Percentiles rank a stretch among this genome's conserved stretches.
These are phyloP conservation scores for Chrysophaeum taylorii DNA, from an alignment of 352 stramenopile species.

Conservation along the genomic window DNA sequence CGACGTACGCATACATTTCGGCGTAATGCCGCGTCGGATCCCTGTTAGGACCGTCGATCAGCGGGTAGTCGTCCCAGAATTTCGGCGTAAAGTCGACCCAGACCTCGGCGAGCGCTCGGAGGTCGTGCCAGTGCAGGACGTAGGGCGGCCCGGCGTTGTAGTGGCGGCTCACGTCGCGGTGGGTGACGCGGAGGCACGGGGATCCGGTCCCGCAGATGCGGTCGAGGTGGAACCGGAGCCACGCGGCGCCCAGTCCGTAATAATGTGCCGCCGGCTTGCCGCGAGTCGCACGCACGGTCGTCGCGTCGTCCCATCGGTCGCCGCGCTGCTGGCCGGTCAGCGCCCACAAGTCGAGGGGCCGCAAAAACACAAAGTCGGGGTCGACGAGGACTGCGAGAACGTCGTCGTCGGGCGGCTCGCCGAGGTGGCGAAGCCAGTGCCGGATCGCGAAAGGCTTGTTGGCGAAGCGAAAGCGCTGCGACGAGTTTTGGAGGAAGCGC, in stretches of 20 bases:
- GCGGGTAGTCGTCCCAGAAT: conserved; percentile 1
- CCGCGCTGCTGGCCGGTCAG: neutral
- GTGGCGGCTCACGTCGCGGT: conserved; percentile 9
- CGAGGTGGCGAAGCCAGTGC: neutral
- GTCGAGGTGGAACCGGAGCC: neutral
- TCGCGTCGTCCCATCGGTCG: neutral
- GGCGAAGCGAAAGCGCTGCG: neutral
- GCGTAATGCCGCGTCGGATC: conserved; percentile 5
- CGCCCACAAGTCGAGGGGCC: neutral
- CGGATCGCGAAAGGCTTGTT: neutral
- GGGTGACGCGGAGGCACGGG: conserved; percentile 1
- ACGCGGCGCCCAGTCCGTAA: neutral
- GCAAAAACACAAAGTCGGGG: conserved; percentile 3
- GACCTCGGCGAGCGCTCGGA: neutral
- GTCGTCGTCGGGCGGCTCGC: neutral
- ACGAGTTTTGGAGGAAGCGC: neutral
- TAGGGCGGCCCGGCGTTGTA: conserved; percentile 7
- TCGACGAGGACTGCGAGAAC: neutral
- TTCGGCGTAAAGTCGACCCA: neutral
- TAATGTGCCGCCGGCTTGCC: conserved; percentile 1
- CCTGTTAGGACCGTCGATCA: neutral
- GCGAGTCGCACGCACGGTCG: neutral
- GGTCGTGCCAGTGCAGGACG: conserved; percentile 1
- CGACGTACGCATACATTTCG: conserved; percentile 6
- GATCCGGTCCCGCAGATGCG: neutral